Evolutionary conservation across 2,329 filamentous ascomycete species (phyloP).

Genomic region (Zymoseptoria ardabiliae): DNA sequence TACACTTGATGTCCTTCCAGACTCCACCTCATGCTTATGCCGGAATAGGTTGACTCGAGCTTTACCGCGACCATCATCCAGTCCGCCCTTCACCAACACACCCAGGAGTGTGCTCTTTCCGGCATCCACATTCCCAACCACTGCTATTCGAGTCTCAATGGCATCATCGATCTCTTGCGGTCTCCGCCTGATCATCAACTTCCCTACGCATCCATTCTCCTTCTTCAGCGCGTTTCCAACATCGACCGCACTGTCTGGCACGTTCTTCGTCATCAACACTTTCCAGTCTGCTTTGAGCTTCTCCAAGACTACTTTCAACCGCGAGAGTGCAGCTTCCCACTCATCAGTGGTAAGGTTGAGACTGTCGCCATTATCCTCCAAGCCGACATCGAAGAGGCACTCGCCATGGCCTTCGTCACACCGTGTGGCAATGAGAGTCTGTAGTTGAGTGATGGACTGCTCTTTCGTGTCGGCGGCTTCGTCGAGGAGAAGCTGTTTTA

Average conservation of each 20-base stretch:
- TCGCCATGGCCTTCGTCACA: constrained; percentile 82
- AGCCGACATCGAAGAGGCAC: constrained; percentile 82
- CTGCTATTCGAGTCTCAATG: constrained; percentile 91
- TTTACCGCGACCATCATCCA: constrained; percentile 90
- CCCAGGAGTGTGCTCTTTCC: constrained; percentile 95
- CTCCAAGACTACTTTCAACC: constrained; percentile 59
- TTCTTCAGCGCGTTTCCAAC: constrained; percentile 56
- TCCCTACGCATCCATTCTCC: constrained; percentile 72
- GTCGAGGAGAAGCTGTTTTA: constrained; percentile 70
- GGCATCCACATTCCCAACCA: constrained; percentile 95
- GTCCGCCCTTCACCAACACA: constrained; percentile 86
- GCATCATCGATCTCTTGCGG: constrained; percentile 74
- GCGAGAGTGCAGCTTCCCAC: constrained; percentile 64
- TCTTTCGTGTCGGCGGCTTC: constrained; percentile 42
- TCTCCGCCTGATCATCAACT: constrained; percentile 70
- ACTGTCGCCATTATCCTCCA: constrained; percentile 80
- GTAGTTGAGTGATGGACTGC: constrained; percentile 55
- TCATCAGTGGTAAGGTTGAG: constrained; percentile 69
- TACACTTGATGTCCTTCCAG: constrained; percentile 87
- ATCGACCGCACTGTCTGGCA: constrained; percentile 65
- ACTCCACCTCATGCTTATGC: constrained; percentile 97
- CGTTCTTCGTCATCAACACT: constrained; percentile 81
- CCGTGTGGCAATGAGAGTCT: constrained; percentile 58
- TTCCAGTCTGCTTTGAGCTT: constrained; percentile 66
- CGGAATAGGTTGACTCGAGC: constrained; percentile 93